Base-by-base conservation (phyloP, 768 basidiomycete species). In the Baorangia bicolor region DNA sequence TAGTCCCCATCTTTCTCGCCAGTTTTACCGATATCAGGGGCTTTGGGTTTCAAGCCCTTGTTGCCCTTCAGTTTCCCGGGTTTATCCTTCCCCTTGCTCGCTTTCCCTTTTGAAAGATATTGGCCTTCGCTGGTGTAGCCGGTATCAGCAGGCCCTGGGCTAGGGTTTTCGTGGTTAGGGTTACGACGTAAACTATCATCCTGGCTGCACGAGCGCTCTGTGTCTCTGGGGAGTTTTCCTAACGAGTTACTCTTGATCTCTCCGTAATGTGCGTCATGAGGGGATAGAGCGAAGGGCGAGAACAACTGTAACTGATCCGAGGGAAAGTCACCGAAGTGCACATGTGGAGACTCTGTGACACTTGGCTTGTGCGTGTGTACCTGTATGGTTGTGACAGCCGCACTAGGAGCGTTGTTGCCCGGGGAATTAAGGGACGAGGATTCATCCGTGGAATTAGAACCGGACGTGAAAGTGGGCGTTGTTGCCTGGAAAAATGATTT, bases 391-490 rank as follows among this genome's bases (percentile, higher is more conserved):
- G 57, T 42, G 25, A 57, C 16, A 31, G 63, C 57, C 56, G 60
- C 58, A 50, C 31, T 62, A 50, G 53, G 54, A 40, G 48, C 57
- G 51, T 35, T 46, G 51, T 62, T 69, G 30, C 27, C 57, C 18
- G 69, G 61, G 18, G 64, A 64, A 59, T 63, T 65, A 42, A 72
- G 69, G 27, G 69, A 69, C 14, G 67, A 73, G 16, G 75, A 77
- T 56, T 76, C 77, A 53, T 79, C 78, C 10, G 72, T 69, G 23
- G 75, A 72, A 31, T 75, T 76, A 28, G 78, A 77, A 35, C 70
- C 69, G 33, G 70, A 75, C 5, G 75, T 78, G 50, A 76, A 66
- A 37, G 70, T 61, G 14, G 77, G 78, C 8, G 65, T 71, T 14
- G 45, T 53, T 40, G 27, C 60, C 70, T 71, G 47, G 25, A 42